Conservation (phyloP, 495 filamentous ascomycete species). For the Pseudoneurospora amorphoporcata region DNA sequence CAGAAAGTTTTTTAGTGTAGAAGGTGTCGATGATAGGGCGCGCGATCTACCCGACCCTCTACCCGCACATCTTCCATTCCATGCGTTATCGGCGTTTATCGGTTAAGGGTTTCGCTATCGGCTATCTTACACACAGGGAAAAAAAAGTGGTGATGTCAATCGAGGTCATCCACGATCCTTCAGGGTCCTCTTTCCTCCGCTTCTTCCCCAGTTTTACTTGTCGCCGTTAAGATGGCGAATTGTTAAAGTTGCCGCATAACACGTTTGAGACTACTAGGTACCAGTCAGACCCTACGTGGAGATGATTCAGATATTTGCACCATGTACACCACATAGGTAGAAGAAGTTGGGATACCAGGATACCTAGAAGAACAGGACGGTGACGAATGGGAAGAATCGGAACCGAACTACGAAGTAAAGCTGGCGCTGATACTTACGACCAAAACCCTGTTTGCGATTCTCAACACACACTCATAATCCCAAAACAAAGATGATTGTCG, state of each 20-base stretch:
- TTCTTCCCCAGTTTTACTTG: not conserved
- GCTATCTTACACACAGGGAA: not conserved
- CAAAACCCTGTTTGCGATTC: not conserved
- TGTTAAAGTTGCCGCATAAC: not conserved
- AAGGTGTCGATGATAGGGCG: not conserved
- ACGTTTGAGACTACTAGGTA: not conserved
- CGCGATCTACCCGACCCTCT: not conserved
- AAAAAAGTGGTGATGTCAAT: not conserved
- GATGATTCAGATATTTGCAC: not conserved
- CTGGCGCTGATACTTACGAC: no score
- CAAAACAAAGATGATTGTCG: not conserved
- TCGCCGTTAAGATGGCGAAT: no score
- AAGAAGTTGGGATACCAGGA: not conserved
- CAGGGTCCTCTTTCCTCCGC: not conserved
- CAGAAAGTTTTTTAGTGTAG: no score
- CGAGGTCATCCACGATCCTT: not conserved
- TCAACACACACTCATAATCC: not conserved
- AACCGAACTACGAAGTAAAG: not conserved
- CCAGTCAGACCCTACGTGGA: not conserved
- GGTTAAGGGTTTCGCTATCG: not conserved
- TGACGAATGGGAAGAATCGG: not conserved
- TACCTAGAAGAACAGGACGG: not conserved
- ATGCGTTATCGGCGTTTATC: not conserved
- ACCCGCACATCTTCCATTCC: not conserved
- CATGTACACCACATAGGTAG: not conserved